Base-by-base conservation (phyloP, 305 asterid genomes). In the Fraxinus floribunda region DNA sequence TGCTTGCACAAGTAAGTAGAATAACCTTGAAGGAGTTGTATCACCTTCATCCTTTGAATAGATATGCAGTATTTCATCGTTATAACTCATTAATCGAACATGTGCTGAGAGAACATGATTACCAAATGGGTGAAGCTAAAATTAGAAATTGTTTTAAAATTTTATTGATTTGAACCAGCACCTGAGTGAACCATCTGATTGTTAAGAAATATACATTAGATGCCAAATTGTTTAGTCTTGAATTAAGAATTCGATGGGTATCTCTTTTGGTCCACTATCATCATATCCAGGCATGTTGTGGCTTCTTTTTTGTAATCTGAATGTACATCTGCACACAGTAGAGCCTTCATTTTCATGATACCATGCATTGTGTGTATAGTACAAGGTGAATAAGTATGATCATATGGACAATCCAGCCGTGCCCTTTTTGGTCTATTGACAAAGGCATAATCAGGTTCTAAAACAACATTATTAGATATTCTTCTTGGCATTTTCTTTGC, bases 1-100 rank as follows among this genome's bases (percentile, higher is more conserved):
- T 89, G 29, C 91, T 89, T 73, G 90, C 90, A 57, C 88, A 86
- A 85, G 92, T 89, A 86, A 82, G 92, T 86, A 44, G 70, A 66
- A 70, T 60, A 8, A 11, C 64, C 73, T 24, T 68, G 18, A 29
- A 2, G 38, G 39, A 26, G 36, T 29, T 68, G 39, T 68, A 11
- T 29, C 5, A 4, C 18, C 75, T 68, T 26, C 39, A 68, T 11
- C 75, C 38, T 68, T 68, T 29, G 3, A 29, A 13, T 11, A 30
- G 18, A 68, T 68, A 29, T 11, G 32, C 7, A 6, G 30, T 68
- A 26, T 68, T 30, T 8, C 18, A 26, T 68, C 6, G 18, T 29
- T 68, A 4, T 68, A 10, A 29, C 36, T 64, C 68, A n/a, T 57
- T 62, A 66, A 13, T 66, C 26, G 30, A 60, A 60, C 71, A 62